Conservation (phyloP, 768 basidiomycete species). For the Pleurotus salmoneostramineus region DNA sequence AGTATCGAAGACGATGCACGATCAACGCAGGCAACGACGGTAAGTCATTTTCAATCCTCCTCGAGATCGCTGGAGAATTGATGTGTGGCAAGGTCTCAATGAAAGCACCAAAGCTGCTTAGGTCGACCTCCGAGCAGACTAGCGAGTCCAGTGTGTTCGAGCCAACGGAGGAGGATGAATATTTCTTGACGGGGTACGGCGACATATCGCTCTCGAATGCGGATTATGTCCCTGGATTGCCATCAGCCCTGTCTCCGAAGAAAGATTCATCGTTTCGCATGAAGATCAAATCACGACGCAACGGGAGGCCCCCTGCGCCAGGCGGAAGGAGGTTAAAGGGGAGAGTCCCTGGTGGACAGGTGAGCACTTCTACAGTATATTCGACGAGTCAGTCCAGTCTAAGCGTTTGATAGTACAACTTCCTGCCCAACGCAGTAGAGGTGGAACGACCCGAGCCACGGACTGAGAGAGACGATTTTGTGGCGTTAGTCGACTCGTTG, state of each 20-base stretch:
- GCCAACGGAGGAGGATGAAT: conserved; percentile 31
- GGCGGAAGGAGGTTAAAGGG: not conserved
- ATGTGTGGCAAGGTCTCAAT: not conserved
- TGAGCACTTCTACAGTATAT: not conserved
- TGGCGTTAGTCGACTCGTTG: not conserved
- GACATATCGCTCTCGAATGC: conserved; percentile 38
- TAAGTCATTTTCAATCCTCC: not conserved
- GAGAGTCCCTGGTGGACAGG: not conserved
- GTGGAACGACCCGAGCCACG: not conserved
- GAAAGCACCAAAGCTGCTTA: not conserved
- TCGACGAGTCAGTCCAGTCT: no score
- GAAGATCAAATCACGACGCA: not conserved
- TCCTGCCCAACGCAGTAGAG: not conserved
- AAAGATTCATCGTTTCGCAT: conserved; percentile 7
- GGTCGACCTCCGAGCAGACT: not conserved
- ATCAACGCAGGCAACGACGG: not conserved
- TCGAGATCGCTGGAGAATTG: no score
- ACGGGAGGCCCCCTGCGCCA: not conserved
- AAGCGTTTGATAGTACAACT: not conserved
- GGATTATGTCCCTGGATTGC: conserved; percentile 28
- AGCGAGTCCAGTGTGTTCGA: not conserved
- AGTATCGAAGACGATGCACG: no score
- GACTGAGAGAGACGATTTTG: not conserved
- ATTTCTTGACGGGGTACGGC: conserved; percentile 39
- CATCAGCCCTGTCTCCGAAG: conserved; percentile 16